These are phyloP conservation scores for Saraca asoca DNA, from an alignment of 331 rosid species.

Conservation along the genomic window DNA sequence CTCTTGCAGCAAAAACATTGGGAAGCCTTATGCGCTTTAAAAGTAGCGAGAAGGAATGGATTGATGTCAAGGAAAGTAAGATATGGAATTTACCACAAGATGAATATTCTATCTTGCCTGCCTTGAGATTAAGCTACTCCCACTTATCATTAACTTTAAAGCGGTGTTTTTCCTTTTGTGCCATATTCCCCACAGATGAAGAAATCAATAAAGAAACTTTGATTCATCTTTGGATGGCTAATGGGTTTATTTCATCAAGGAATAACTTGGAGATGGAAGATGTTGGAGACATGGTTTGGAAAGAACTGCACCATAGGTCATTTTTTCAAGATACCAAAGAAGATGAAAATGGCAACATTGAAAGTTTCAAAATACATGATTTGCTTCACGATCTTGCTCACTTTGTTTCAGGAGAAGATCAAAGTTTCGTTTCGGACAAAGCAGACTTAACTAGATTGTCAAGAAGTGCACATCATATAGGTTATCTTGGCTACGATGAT, in stretches of 20 bases:
- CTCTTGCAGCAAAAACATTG: background rate
- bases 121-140: background rate
- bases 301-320: slow-evolving; percentile 21
- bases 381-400: slow-evolving; percentile 25
- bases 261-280: background rate
- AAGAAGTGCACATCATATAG: slow-evolving; percentile 11
- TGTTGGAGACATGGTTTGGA: slow-evolving; percentile 10
- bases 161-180: slow-evolving; percentile 10
- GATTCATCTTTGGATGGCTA: slow-evolving; percentile 29
- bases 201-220: background rate
- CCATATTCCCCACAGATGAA: background rate
- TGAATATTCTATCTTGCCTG: background rate
- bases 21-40: background rate
- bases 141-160: background rate
- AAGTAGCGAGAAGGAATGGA: background rate
- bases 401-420: slow-evolving; percentile 11
- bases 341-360: background rate
- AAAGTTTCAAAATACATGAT: slow-evolving; percentile 20
- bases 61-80: background rate
- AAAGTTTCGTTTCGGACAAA: background rate
- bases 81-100: background rate
- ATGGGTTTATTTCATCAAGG: background rate
- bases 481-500: too few relatives aligned
- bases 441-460: background rate
- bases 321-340: slow-evolving; percentile 17